Conservation (phyloP, 2,329 filamentous ascomycete species). For the Colletotrichum tropicicola region DNA sequence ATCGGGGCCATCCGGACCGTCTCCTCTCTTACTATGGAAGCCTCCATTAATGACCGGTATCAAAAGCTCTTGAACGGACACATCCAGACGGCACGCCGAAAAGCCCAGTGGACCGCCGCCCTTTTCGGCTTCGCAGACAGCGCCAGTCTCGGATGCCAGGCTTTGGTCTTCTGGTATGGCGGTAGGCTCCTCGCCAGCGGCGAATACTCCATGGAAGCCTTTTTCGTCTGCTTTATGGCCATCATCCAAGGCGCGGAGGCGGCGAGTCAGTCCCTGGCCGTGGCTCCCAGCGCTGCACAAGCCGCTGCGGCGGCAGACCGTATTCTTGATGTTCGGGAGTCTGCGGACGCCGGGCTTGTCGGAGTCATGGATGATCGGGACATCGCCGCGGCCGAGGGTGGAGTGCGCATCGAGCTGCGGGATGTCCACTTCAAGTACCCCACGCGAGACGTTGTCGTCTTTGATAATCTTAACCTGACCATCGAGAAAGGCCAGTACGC, state of each 20-base stretch:
- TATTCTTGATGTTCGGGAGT: constrained; percentile 10
- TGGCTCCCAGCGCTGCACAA: constrained; percentile 19
- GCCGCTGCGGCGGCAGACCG: constrained; percentile 2
- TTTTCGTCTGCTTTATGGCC: constrained; percentile 63
- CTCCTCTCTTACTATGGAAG: constrained; percentile 67
- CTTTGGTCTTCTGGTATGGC: constrained; percentile 64
- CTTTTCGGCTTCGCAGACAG: constrained; percentile 48
- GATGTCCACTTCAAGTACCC: constrained; percentile 35
- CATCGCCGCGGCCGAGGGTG: constrained; percentile 20
- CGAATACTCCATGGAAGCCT: constrained; percentile 50
- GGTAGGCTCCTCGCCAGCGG: constrained; percentile 34
- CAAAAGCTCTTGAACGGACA: constrained; percentile 44
- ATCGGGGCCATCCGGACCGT: constrained; percentile 72
- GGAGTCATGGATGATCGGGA: neutral
- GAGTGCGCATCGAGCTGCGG: constrained; percentile 32
- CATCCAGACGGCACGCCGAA: constrained; percentile 40
- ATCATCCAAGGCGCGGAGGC: constrained; percentile 62
- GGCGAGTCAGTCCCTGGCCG: constrained; percentile 35
- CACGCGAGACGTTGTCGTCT: constrained; percentile 34
- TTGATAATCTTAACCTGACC: constrained; percentile 34
- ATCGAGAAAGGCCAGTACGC: constrained; percentile 52
- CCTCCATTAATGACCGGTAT: constrained; percentile 55
- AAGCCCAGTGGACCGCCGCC: constrained; percentile 41
- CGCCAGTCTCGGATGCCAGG: constrained; percentile 49
- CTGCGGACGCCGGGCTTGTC: neutral